Conservation (phyloP, 1,139 yeast genomes). For the Pichia sp. region DNA sequence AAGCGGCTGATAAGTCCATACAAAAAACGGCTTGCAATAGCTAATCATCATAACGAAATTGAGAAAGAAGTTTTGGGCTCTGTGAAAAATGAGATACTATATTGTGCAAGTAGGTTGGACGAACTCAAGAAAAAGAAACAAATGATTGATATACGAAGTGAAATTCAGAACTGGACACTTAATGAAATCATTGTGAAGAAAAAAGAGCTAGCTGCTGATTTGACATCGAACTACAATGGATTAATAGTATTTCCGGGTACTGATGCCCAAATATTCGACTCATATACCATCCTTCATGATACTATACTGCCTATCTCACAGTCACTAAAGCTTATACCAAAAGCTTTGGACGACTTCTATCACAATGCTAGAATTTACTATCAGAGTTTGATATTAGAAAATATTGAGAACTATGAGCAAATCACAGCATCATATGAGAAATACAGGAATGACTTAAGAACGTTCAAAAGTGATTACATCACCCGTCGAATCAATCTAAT, state of each 20-base stretch:
- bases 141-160: conserved; percentile 25
- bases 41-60: conserved; percentile 57
- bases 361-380: conserved; percentile 32
- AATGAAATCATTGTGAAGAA: conserved; percentile 29
- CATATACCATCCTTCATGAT: conserved; percentile 33
- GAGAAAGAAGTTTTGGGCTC: conserved; percentile 47
- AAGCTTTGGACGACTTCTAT: conserved; percentile 45
- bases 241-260: conserved; percentile 6
- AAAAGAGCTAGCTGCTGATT: conserved; percentile 33
- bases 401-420: conserved; percentile 39
- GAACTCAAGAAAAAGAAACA: conserved; percentile 38
- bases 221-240: conserved; percentile 18
- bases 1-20: conserved; percentile 37
- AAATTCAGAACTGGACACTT: neutral
- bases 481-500: conserved; percentile 55
- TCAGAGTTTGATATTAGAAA: conserved; percentile 35
- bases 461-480: conserved; percentile 43
- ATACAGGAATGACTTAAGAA: conserved; percentile 38
- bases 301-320: conserved; percentile 50
- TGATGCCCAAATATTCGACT: conserved; percentile 32
- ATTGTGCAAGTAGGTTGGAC: conserved; percentile 33
- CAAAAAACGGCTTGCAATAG: conserved; percentile 47
- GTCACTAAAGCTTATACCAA: conserved; percentile 57
- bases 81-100: conserved; percentile 47
- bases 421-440: conserved; percentile 40